These are phyloP conservation scores for Pseudoturritis turrita DNA, from an alignment of 345 rosid species.

Conservation along the genomic window DNA sequence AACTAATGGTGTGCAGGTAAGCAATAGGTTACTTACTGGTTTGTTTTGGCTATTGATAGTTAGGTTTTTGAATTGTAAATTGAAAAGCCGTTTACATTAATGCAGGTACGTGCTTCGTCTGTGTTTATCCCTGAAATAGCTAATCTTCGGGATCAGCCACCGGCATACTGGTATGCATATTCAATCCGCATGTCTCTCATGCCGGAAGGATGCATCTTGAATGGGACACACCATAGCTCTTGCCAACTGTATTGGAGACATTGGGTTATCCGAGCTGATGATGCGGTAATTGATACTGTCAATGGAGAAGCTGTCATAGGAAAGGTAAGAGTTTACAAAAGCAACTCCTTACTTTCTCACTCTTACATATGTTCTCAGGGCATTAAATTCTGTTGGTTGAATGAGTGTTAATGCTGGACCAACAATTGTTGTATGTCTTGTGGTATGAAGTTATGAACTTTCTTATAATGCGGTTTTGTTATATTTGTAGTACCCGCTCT, in stretches of 20 bases:
- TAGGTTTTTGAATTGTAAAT: neutral
- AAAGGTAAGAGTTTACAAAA: conserved; percentile 31
- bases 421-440: neutral
- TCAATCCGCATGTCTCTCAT: conserved; percentile 80
- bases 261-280: conserved; percentile 60
- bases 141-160: conserved; percentile 29
- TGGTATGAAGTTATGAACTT: neutral
- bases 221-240: conserved; percentile 51
- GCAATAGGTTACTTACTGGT: too few relatives aligned
- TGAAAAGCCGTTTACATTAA: neutral
- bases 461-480: neutral
- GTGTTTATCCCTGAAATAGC: conserved; percentile 67
- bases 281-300: conserved; percentile 36
- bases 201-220: conserved; percentile 62
- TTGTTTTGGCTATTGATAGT: neutral
- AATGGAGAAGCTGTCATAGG: conserved; percentile 71
- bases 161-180: conserved; percentile 50
- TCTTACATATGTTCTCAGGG: too few relatives aligned
- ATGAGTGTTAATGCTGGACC: neutral
- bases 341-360: neutral
- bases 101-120: conserved; percentile 78
- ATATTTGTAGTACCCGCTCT: conserved; percentile 50
- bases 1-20: conserved; percentile 78
- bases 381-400: neutral
- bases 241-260: conserved; percentile 69